Evolutionary conservation across 2,329 filamentous ascomycete genomes (phyloP), one percentile per base, ranked within the genome.

Genomic region (Pseudocercospora crystallina): DNA sequence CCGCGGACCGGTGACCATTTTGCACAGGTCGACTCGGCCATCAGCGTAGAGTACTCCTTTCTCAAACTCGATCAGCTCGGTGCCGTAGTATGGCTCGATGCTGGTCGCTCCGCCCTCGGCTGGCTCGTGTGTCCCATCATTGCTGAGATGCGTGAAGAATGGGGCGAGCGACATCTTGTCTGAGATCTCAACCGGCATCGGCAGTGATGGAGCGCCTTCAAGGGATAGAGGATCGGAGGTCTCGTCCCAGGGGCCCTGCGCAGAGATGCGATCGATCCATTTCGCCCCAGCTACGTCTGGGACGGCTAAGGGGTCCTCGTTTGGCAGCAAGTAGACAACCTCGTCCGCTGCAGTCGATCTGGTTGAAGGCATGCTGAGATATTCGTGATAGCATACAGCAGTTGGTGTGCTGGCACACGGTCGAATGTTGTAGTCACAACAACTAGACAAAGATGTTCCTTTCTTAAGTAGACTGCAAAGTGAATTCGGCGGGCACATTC

Each of bases 21-120:
- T 80, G 69, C 78, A 80, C 2, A 81, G 71, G 58, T 81, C 78
- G 66, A 81, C 73, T 10, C 78, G 72, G 8, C 73, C 73, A 55
- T 80, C 78, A 45, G 76, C 71, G 52, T 80, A 81, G 5, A 80
- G 64, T 17, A 73, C 69, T 17, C 69, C 71, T 59, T 69, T 71
- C 52, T 68, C 62, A 46, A 71, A 73, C 53, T 71, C 70, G 8
- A 70, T 56, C 31, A 68, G 56, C 15, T 67, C 60, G 2, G 61
- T 63, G 8, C 62, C 55, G 47, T 73, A 70, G 49, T 61, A 63
- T 2, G 69, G 67, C 54, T 73, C 70, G 4, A 59, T 48, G 20
- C 58, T 61, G 14, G 60, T 47, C n/a, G 43, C 50, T n/a, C 59
- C 59, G 47, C 61, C 50, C 9, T 54, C 43, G 35, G 53, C 33